phyloP scores from a whole-genome alignment of 2,329 filamentous ascomycete species.

The Capronia americana region DNA sequence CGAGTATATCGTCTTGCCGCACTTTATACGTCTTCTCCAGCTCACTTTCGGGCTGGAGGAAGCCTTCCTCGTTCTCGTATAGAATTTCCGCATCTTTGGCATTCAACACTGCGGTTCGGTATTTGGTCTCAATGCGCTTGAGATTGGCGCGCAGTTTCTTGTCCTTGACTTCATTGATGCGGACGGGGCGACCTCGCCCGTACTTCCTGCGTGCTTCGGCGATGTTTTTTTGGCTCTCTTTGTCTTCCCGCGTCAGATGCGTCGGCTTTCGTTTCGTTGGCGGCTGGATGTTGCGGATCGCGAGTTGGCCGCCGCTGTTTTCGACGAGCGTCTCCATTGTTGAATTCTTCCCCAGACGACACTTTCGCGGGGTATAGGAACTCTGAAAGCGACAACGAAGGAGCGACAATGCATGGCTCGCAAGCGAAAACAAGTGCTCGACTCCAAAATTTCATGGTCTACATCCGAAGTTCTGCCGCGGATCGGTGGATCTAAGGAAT shows the following conservation, averaged over 20 bases:
- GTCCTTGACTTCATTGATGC: conserved; percentile 76
- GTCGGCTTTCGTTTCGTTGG: conserved; percentile 38
- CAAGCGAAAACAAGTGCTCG: neutral
- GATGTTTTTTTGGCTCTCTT: conserved; percentile 49
- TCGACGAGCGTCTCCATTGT: conserved; percentile 39
- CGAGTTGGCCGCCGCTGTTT: conserved; percentile 39
- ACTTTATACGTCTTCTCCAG: conserved; percentile 93
- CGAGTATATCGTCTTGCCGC: conserved; percentile 81
- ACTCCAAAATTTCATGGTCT: conserved; percentile 13
- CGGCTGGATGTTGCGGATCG: conserved; percentile 39
- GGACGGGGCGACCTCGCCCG: conserved; percentile 79
- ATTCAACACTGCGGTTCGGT: conserved; percentile 77
- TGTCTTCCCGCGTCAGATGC: conserved; percentile 42
- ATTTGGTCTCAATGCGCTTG: conserved; percentile 78
- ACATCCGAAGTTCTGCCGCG: conserved; percentile 18
- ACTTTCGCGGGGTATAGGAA: neutral
- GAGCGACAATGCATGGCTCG: neutral
- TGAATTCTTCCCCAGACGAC: neutral
- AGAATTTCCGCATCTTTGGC: conserved; percentile 96
- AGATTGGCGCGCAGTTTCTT: conserved; percentile 87
- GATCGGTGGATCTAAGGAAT: neutral
- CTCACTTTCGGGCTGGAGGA: conserved; percentile 85
- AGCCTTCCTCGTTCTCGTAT: conserved; percentile 83
- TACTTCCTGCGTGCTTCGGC: conserved; percentile 73
- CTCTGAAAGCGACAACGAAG: neutral